Evolutionary conservation across 2,329 filamentous ascomycete genomes (phyloP), one percentile per base, ranked within the genome.

Genomic region (Zasmidium citrigriseum): DNA sequence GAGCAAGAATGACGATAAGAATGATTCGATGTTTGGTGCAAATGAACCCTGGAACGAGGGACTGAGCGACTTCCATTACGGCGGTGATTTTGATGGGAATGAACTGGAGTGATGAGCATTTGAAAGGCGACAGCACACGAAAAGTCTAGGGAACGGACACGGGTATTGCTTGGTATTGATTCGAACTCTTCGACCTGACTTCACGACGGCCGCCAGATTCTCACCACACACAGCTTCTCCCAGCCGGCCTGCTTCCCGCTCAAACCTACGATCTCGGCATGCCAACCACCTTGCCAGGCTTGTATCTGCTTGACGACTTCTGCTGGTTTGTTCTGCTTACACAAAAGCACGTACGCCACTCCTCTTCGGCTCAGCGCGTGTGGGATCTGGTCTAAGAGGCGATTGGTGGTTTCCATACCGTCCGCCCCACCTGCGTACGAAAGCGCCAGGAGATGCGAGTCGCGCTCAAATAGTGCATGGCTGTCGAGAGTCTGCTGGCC

Each of bases 361-460:
- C 95, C 95, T 29, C 86, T 78, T 0, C 72, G 70, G 63, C 79
- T 80, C 67, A 99, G 72, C 1, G 90, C 77, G 0, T 72, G 71
- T 0, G 90, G 88, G 64, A 99, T 76, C 29, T 83, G 80, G 10
- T 84, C 83, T 41, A 99, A 78, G 64, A 99, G 78, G 44, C 90
- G 82, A 62, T 93, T 85, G 47, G 93, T 99, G 23, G 89, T 91
- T 77, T 96, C 91, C 93, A 99, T 99, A 4, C 95, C 95, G 72
- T 97, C 89, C 25, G 78, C 76, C 0, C 95, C 95, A 23, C 95
- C 95, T 0, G 92, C 93, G 73, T 96, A 98, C 3, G 92, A 91
- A 49, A 98, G 79, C 41, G 89, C 86, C 22, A 98, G 83, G 55
- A 97, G 81, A 70, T 91, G 88, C 24, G 90, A 93, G 70, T 97